These are phyloP conservation scores for Pestalotiopsis sp. DNA, from an alignment of 2,329 filamentous ascomycete species.

Conservation along the genomic window DNA sequence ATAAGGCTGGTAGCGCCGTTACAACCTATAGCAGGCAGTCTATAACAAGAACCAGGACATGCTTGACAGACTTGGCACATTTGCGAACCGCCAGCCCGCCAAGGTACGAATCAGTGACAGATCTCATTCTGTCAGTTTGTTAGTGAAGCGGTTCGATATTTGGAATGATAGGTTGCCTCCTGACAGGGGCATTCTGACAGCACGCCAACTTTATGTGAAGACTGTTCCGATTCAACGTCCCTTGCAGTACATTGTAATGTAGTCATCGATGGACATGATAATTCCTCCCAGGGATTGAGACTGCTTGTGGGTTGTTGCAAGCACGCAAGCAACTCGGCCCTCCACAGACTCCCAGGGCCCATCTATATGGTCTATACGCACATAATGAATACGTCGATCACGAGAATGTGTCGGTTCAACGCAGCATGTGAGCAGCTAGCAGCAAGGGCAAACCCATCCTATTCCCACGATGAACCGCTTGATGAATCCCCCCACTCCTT, in stretches of 20 bases:
- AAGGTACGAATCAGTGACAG: background rate
- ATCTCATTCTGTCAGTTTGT: background rate
- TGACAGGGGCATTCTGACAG: background rate
- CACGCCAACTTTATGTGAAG: background rate
- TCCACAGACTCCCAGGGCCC: no score
- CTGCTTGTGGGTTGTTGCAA: no score
- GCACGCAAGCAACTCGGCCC: no score
- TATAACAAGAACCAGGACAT: background rate
- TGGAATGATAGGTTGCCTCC: background rate
- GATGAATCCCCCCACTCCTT: background rate
- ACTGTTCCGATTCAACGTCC: no score
- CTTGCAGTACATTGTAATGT: no score
- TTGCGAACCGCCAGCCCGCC: background rate
- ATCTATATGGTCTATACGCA: background rate
- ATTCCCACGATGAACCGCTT: background rate
- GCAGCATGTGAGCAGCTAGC: background rate
- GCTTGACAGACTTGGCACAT: background rate
- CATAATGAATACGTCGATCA: background rate
- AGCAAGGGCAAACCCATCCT: background rate
- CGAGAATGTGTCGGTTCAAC: background rate
- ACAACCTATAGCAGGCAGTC: background rate
- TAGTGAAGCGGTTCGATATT: background rate
- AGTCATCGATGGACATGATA: no score
- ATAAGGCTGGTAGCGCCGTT: slow-evolving; percentile 11
- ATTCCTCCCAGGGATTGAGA: no score